Conservation (phyloP, 257 asterid genomes). For the Cynanchum wilfordii region DNA sequence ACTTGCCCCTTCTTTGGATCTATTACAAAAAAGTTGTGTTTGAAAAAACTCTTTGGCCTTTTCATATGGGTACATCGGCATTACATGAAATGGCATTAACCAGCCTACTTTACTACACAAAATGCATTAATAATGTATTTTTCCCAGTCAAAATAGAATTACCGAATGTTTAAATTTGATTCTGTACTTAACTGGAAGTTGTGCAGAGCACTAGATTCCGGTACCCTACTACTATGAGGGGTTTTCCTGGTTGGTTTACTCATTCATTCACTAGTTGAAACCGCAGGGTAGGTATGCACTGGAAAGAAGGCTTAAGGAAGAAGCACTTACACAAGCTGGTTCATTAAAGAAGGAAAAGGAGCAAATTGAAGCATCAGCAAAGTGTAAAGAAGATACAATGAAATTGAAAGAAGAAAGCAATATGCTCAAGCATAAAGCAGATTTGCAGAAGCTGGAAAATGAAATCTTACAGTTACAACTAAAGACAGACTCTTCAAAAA, state of each 20-base stretch:
- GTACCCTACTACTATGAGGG: neutral
- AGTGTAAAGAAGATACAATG: slow-evolving; percentile 60
- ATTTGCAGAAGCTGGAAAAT: slow-evolving; percentile 60
- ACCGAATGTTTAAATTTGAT: neutral
- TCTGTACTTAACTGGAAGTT: neutral
- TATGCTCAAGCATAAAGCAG: slow-evolving; percentile 60
- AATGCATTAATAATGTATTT: no score
- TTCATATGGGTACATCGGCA: neutral
- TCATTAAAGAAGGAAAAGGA: slow-evolving; percentile 60
- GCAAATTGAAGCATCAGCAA: slow-evolving; percentile 57
- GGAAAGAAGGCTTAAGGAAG: slow-evolving; percentile 55
- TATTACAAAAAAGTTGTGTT: neutral
- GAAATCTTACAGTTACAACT: slow-evolving; percentile 73
- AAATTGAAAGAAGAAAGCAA: slow-evolving; percentile 68
- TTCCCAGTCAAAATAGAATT: no score
- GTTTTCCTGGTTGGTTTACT: slow-evolving; percentile 11
- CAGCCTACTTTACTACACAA: no score
- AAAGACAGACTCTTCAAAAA: slow-evolving; percentile 69
- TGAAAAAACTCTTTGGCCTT: neutral
- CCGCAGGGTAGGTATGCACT: slow-evolving; percentile 64
- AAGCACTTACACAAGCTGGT: slow-evolving; percentile 49
- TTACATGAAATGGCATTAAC: neutral
- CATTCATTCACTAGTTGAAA: slow-evolving; percentile 21
- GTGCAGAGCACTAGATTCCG: neutral
- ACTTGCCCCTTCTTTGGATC: neutral